phyloP scores from a whole-genome alignment of 176 grass and related monocot genomes.

The Guadua angustifolia region DNA sequence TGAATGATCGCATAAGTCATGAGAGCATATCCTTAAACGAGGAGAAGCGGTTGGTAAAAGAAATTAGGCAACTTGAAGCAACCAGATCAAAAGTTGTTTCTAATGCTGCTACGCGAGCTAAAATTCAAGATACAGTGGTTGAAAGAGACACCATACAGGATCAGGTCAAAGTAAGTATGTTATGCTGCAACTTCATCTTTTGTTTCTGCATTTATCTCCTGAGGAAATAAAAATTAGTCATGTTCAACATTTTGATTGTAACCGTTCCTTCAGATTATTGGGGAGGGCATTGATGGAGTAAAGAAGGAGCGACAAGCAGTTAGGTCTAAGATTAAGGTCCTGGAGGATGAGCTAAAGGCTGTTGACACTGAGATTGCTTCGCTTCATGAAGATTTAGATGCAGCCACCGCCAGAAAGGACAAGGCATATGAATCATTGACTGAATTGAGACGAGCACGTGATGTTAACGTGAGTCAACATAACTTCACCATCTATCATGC shows the following conservation, averaged over 20 bases:
- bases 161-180: slow-evolving; percentile 84
- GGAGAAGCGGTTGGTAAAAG: slow-evolving; percentile 86
- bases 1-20: slow-evolving; percentile 82
- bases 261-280: slow-evolving; percentile 47
- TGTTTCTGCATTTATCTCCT: slow-evolving; percentile 30
- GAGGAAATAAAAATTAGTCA: background rate
- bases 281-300: slow-evolving; percentile 62
- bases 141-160: slow-evolving; percentile 88
- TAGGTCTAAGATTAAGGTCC: slow-evolving; percentile 66
- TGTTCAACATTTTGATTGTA: slow-evolving; percentile 21
- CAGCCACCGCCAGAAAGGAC: slow-evolving; percentile 61
- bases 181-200: slow-evolving; percentile 20
- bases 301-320: slow-evolving; percentile 70
- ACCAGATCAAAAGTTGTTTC: slow-evolving; percentile 79
- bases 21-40: slow-evolving; percentile 86
- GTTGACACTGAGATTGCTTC: slow-evolving; percentile 48
- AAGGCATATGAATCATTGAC: slow-evolving; percentile 53
- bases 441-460: slow-evolving; percentile 57
- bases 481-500: background rate
- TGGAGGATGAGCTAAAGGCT: slow-evolving; percentile 61
- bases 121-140: slow-evolving; percentile 71
- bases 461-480: slow-evolving; percentile 51
- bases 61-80: slow-evolving; percentile 90
- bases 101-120: slow-evolving; percentile 70
- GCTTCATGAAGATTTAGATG: slow-evolving; percentile 56